Conservation (phyloP, 371 early-diverging fungal species). For the Mucor racemosus region DNA sequence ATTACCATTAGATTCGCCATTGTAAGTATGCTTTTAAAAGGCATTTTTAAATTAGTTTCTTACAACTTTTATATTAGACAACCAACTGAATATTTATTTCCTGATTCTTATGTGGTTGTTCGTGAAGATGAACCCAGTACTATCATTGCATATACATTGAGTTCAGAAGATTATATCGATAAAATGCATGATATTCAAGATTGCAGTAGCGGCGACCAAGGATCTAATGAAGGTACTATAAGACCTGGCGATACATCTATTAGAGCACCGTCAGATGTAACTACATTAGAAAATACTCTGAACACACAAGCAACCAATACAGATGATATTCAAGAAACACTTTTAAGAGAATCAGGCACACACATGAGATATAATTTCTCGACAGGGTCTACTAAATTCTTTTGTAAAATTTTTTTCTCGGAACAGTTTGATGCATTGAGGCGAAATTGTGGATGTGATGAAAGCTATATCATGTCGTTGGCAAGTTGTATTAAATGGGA, state of each 20-base stretch:
- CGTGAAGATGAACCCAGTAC: constrained; percentile 95
- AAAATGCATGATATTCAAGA: constrained; percentile 50
- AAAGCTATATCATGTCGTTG: constrained; percentile 83
- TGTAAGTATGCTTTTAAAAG: constrained; percentile 48
- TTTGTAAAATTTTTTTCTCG: constrained; percentile 91
- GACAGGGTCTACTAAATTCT: constrained; percentile 78
- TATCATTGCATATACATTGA: constrained; percentile 89
- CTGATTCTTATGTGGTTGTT: constrained; percentile 85
- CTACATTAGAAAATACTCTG: constrained; percentile 15
- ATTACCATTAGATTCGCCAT: constrained; percentile 74
- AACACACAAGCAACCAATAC: background rate
- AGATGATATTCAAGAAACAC: constrained; percentile 61
- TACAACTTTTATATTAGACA: constrained; percentile 29
- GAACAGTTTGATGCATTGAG: constrained; percentile 95
- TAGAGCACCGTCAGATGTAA: constrained; percentile 16
- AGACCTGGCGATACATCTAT: constrained; percentile 6
- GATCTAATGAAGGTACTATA: constrained; percentile 21
- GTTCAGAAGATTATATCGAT: constrained; percentile 53
- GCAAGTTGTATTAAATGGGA: constrained; percentile 88
- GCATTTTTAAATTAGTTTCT: background rate
- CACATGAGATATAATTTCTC: constrained; percentile 78
- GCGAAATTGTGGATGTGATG: constrained; percentile 83
- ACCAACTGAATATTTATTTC: constrained; percentile 85
- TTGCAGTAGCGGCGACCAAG: constrained; percentile 19
- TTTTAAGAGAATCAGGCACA: constrained; percentile 68